Conservation (phyloP, 768 basidiomycete genomes). For the Pulveroboletus sp. region DNA sequence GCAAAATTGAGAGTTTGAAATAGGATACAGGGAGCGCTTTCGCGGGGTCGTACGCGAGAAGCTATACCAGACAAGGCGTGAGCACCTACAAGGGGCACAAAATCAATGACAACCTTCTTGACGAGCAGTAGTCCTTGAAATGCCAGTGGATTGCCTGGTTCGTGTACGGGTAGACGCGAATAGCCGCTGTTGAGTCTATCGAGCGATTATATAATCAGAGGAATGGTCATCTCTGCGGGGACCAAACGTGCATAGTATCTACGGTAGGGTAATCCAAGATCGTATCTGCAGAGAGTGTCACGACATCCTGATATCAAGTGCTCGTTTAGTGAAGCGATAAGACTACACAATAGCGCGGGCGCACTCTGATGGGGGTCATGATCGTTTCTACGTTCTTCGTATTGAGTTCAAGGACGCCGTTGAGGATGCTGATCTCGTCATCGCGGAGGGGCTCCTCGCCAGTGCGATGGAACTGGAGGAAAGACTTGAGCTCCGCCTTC, state of each 20-base stretch:
- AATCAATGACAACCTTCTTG: constrained; percentile 52
- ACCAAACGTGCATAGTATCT: constrained; percentile 59
- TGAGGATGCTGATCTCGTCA: constrained; percentile 77
- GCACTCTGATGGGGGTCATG: constrained; percentile 75
- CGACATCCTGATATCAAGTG: constrained; percentile 55
- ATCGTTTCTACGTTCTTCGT: constrained; percentile 71
- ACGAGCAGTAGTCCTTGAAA: constrained; percentile 82
- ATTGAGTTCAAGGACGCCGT: constrained; percentile 74
- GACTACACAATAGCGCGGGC: neutral
- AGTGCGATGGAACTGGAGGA: constrained; percentile 73
- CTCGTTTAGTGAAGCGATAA: neutral
- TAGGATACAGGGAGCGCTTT: constrained; percentile 65
- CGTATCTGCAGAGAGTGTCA: constrained; percentile 72
- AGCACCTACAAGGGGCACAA: neutral
- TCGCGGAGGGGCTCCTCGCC: constrained; percentile 73
- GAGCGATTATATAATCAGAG: constrained; percentile 7
- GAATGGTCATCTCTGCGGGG: neutral
- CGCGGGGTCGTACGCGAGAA: constrained; percentile 87
- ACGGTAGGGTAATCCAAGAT: constrained; percentile 76
- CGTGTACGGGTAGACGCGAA: constrained; percentile 88
- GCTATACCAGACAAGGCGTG: constrained; percentile 37
- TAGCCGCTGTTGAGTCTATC: constrained; percentile 75
- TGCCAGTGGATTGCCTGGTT: constrained; percentile 57
- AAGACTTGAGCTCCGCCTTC: constrained; percentile 74
- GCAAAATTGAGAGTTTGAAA: constrained; percentile 77